Percentiles rank a stretch among this genome's conserved stretches.
These are phyloP conservation scores for Canariomyces notabilis DNA, from an alignment of 2,329 filamentous ascomycete genomes.

Conservation along the genomic window DNA sequence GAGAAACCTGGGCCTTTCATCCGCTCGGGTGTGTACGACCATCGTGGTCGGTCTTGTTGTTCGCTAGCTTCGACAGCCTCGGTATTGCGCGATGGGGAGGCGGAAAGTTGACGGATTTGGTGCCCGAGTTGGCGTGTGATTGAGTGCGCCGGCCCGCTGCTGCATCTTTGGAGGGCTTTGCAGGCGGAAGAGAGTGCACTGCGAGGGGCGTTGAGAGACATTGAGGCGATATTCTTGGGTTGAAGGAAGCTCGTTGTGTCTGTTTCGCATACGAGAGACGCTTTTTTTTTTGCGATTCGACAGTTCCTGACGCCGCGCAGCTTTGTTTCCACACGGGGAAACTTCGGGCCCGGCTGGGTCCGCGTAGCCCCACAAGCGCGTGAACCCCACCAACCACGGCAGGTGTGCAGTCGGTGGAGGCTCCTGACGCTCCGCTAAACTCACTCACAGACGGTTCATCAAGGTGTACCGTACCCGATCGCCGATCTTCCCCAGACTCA, in stretches of 20 bases:
- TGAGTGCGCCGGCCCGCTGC: constrained; percentile 15
- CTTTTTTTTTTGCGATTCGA: constrained; percentile 5
- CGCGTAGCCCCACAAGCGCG: too few species aligned
- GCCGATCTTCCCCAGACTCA: too few species aligned
- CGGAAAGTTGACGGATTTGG: constrained; percentile 14
- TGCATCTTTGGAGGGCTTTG: constrained; percentile 30
- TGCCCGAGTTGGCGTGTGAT: constrained; percentile 8
- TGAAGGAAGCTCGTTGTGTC: background rate
- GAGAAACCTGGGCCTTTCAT: constrained; percentile 65
- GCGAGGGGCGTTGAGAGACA: constrained; percentile 34
- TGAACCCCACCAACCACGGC: too few species aligned
- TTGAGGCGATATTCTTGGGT: constrained; percentile 14
- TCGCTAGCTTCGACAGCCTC: constrained; percentile 2
- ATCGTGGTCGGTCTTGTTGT: constrained; percentile 47
- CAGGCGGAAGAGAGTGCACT: constrained; percentile 31
- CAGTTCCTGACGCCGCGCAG: background rate
- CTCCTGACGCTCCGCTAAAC: too few species aligned
- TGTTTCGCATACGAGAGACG: background rate
- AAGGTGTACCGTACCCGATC: too few species aligned
- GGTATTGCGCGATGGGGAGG: constrained; percentile 8
- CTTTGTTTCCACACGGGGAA: constrained; percentile 2
- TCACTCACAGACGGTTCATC: too few species aligned
- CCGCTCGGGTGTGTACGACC: constrained; percentile 62
- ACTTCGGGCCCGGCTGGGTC: constrained; percentile 11
- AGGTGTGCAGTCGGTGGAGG: too few species aligned